These are phyloP conservation scores for Magnolia kwangsiensis DNA, from an alignment of 164 flowering plant species.

Conservation along the genomic window DNA sequence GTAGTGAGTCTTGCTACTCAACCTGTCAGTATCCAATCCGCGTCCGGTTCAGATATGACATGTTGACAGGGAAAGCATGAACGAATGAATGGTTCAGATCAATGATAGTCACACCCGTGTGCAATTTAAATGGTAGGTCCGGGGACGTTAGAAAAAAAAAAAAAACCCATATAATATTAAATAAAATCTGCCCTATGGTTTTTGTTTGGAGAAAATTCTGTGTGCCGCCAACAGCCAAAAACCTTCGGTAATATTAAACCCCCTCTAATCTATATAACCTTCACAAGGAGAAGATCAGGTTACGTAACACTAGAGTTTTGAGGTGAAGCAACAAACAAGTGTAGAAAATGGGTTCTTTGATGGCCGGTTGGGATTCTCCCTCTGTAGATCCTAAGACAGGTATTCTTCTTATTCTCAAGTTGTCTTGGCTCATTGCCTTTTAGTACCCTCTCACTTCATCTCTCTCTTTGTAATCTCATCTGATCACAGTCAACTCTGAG, in stretches of 20 bases:
- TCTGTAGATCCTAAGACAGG: constrained; percentile 47
- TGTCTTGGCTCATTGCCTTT: background rate
- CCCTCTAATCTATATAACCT: too few relatives aligned
- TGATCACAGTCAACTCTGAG: background rate
- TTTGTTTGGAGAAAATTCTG: background rate
- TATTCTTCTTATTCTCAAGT: constrained; percentile 10
- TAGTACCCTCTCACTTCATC: background rate
- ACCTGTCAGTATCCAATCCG: too few relatives aligned
- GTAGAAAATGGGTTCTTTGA: constrained; percentile 65
- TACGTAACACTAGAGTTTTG: too few relatives aligned
- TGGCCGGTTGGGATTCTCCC: constrained; percentile 81
- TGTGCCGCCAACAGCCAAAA: constrained; percentile 3
- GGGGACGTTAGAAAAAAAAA: too few relatives aligned
- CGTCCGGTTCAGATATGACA: too few relatives aligned
- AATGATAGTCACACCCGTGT: too few relatives aligned
- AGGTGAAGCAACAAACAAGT: background rate
- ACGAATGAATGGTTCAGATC: too few relatives aligned
- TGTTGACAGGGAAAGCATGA: too few relatives aligned
- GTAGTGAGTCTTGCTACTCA: too few relatives aligned
- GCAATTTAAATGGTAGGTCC: too few relatives aligned
- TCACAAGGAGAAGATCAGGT: too few relatives aligned
- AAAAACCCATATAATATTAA: too few relatives aligned
- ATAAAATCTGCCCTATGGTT: background rate
- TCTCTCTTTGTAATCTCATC: background rate
- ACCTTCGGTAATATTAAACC: background rate